Evolutionary conservation across 192 early-diverging fungal genomes (phyloP), one percentile per base, ranked within the genome.

Genomic region (Podochytrium sp.): DNA sequence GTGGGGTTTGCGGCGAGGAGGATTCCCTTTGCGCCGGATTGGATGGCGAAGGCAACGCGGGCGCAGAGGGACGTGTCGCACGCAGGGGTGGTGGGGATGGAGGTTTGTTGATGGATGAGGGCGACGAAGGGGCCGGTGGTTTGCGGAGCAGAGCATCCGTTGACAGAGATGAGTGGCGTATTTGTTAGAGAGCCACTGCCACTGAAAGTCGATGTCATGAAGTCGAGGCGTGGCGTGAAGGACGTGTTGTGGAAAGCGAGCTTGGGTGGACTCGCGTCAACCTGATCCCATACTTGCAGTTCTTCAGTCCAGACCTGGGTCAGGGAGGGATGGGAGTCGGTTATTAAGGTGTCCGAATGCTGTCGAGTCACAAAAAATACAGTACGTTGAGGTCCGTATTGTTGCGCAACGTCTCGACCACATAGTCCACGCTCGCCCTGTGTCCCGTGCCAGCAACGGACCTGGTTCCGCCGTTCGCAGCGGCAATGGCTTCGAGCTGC

Each of bases 301-400:
- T 14, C 1, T 32, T 71, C 69, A 5, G 56, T 41, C 69, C 69
- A 71, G 25, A 71, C 69, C 69, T 71, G 25, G 25, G 7, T 37
- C 23, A 16, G 7, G n/a, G n/a, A n/a, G n/a, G n/a, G n/a, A n/a
- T n/a, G n/a, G n/a, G n/a, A n/a, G n/a, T n/a, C n/a, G n/a, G n/a
- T n/a, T n/a, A n/a, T n/a, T n/a, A n/a, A n/a, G n/a, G n/a, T n/a
- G n/a, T n/a, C n/a, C n/a, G n/a, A n/a, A n/a, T n/a, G n/a, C n/a
- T n/a, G n/a, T n/a, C n/a, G n/a, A n/a, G n/a, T n/a, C n/a, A n/a
- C n/a, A 49, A 7, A 27, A 1, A 50, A 33, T 42, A 7, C 16
- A 14, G 4, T 16, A 71, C 69, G 35, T 33, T 59, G 29, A 59
- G 39, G 20, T 35, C 14, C 56, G 69, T 71, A 3, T 59, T 14